Conservation (phyloP, 2,329 filamentous ascomycete species). For the Talaromyces sp. region DNA sequence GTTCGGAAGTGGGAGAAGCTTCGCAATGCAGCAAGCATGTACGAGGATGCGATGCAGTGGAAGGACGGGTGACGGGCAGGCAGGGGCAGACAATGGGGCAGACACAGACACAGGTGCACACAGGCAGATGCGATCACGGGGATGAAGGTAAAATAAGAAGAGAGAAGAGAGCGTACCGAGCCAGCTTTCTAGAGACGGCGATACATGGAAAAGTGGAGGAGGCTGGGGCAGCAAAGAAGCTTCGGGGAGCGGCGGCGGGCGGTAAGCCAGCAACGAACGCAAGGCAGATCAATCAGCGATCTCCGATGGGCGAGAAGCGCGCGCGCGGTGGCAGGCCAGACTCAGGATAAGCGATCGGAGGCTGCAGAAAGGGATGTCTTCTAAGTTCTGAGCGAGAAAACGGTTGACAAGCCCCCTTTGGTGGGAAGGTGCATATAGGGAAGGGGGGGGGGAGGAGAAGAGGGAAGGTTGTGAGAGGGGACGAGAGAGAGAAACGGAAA, state of each 20-base stretch:
- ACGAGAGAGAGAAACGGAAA: not conserved
- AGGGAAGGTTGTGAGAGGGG: not conserved
- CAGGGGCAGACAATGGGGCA: not conserved
- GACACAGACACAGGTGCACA: not conserved
- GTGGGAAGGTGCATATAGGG: constrained; percentile 7
- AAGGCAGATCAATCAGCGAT: constrained; percentile 11
- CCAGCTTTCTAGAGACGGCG: constrained; percentile 2
- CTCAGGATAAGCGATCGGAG: not conserved
- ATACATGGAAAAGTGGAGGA: constrained; percentile 7
- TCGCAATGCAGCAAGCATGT: not conserved
- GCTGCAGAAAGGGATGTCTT: not conserved
- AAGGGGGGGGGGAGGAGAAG: constrained; percentile 3
- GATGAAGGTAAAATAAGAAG: not conserved
- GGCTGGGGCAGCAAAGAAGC: constrained; percentile 4
- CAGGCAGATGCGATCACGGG: not conserved
- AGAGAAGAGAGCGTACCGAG: not conserved
- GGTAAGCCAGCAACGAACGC: constrained; percentile 10
- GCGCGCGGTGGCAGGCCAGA: not conserved
- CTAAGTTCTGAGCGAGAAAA: not conserved
- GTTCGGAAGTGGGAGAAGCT: not conserved
- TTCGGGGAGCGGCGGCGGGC: constrained; percentile 1
- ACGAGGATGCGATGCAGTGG: not conserved
- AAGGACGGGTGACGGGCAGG: not conserved
- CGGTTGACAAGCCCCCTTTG: constrained; percentile 8
- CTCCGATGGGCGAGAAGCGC: constrained; percentile 2